Evolutionary conservation across 495 filamentous ascomycete genomes (phyloP), one percentile per base, ranked within the genome.

Genomic region (Chaetomium tenue): DNA sequence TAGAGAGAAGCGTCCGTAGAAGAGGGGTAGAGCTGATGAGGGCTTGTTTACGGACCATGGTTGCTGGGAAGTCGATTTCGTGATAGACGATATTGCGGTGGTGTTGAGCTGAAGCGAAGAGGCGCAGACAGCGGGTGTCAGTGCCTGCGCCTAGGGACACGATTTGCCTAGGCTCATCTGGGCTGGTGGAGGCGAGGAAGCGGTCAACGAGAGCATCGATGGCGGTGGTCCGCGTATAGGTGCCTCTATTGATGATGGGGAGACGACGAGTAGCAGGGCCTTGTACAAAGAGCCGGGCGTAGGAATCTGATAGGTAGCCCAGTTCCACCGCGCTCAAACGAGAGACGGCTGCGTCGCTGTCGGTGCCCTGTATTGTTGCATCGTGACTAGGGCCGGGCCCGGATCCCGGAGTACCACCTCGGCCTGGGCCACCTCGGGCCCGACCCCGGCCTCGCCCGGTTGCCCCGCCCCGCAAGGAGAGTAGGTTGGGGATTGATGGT

Each of bases 161-260:
- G 58, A 98, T 93, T 71, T 98, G 94, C 62, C 74, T 51, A 66
- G 74, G 56, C 65, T 73, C 18, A 55, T 25, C 42, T 7, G 52
- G 48, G 25, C 63, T 58, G 33, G 74, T 76, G 48, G 58, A 67
- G 30, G 71, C 63, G 54, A 98, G 83, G 73, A 97, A 98, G 40
- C 74, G 73, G 28, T 83, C 73, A 63, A 98, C 86, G 26, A 98
- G 85, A 46, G 75, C 77, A 77, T 98, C 93, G 72, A 98, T 89
- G 25, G 91, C 91, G 30, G 84, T 86, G 26, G 93, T 97, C 67
- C 94, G 87, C 30, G 93, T 90, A 73, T 97, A 97, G n/a, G 94
- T 98, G 44, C 93, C 93, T 85, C 94, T 77, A 74, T 97, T 97
- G 63, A 98, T 97, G 48, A 98, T 92, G 48, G 94, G 94, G 30